These are phyloP conservation scores for Herpetospermum pedunculosum DNA, from an alignment of 306 rosid genomes.

Conservation along the genomic window DNA sequence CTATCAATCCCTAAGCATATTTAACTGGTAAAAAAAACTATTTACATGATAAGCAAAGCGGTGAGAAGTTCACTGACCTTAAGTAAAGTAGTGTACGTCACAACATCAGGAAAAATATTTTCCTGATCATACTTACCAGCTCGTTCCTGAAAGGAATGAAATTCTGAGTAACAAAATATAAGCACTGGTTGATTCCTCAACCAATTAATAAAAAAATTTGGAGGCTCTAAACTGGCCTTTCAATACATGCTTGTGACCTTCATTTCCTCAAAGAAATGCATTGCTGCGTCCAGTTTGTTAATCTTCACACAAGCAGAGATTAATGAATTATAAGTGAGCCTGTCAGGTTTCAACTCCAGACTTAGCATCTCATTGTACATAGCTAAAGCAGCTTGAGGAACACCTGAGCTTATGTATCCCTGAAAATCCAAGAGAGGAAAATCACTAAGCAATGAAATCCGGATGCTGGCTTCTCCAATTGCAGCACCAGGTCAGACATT, in stretches of 20 bases:
- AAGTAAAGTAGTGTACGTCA: conserved; percentile 63
- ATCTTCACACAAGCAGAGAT: conserved; percentile 60
- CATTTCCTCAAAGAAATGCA: conserved; percentile 64
- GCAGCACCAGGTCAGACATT: neutral
- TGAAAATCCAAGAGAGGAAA: conserved; percentile 17
- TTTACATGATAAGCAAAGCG: neutral
- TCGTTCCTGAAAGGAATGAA: conserved; percentile 28
- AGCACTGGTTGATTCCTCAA: conserved; percentile 13
- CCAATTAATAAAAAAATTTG: conserved; percentile 2
- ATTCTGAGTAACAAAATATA: conserved; percentile 8
- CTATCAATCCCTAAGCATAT: neutral
- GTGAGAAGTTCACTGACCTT: conserved; percentile 29
- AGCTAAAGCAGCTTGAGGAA: conserved; percentile 46
- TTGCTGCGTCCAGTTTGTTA: conserved; percentile 46
- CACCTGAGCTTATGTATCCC: conserved; percentile 66
- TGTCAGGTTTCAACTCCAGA: conserved; percentile 58
- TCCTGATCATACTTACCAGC: conserved; percentile 23
- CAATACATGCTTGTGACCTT: conserved; percentile 45
- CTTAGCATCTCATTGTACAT: conserved; percentile 37
- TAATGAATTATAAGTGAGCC: conserved; percentile 68
- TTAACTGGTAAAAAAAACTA: neutral
- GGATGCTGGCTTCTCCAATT: neutral
- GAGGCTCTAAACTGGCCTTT: conserved; percentile 41
- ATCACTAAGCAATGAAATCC: neutral
- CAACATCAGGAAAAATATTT: conserved; percentile 58